Base-by-base conservation (phyloP, 78 protist species). In the Guillardia theta region DNA sequence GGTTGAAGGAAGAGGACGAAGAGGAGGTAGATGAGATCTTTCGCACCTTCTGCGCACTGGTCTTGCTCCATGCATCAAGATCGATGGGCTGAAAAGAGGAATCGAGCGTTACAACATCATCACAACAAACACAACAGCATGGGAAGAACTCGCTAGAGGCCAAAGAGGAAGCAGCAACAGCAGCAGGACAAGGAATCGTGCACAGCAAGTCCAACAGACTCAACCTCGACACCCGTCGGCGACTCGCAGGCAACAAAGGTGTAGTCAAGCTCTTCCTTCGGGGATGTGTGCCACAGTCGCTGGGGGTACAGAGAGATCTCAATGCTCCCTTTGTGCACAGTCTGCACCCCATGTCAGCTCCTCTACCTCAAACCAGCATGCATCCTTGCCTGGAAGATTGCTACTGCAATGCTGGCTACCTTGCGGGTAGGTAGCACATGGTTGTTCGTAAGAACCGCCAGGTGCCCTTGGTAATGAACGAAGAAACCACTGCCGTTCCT, bases 221-320 rank as follows among this genome's bases (percentile, higher is more conserved):
- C n/a, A n/a, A n/a, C n/a, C n/a, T n/a, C n/a, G n/a, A n/a, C n/a
- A n/a, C n/a, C n/a, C n/a, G n/a, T n/a, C n/a, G 78, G 78, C 33
- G 36, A 36, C 41, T 70, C 45, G 90, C 90, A 78, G 90, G 90
- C 90, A 8, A 78, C 90, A 18, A 37, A 43, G 90, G 90, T 43
- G 90, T 78, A 78, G 90, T 78, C 90, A 5, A 78, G 90, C 24
- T 18, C 48, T 8, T 18, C 39, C 21, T 37, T 37, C 24, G 47
- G 48, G 43, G 90, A 78, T 18, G 90, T 12, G 50, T 43, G 9
- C 53, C 10, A n/a, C 24, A 78, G 24, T n/a, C 48, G 45, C 90
- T 44, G 44, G 0, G 90, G 90, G 12, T 37, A 8, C 48, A 78
- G 90, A 24, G 44, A 4, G 33, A 43, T 43, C 90, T 78, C 90